phyloP scores from a whole-genome alignment of 768 basidiomycete genomes.

The Phaeolepiota aurea region DNA sequence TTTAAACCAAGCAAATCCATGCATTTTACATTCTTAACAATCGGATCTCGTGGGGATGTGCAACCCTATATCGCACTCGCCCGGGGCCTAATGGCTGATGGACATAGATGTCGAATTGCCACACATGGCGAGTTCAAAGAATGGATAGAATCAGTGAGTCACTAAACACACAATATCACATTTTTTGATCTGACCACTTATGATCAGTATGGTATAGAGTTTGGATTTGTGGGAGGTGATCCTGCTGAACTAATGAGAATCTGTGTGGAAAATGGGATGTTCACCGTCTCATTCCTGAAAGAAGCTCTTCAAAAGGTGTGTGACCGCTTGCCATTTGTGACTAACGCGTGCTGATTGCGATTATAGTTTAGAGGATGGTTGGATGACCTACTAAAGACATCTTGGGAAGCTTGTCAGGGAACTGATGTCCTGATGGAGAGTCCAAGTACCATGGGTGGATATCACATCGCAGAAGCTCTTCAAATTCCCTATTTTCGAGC shows the following conservation, averaged over 20 bases:
- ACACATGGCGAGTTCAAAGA: constrained; percentile 92
- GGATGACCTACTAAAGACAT: constrained; percentile 89
- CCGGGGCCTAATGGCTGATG: constrained; percentile 85
- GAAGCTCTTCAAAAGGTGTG: constrained; percentile 78
- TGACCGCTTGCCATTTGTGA: no score
- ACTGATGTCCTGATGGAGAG: constrained; percentile 93
- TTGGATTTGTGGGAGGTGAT: constrained; percentile 90
- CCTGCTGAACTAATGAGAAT: constrained; percentile 97
- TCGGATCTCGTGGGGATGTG: constrained; percentile 94
- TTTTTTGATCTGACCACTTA: constrained; percentile 4
- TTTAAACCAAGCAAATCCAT: constrained; percentile 86
- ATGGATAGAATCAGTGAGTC: constrained; percentile 89
- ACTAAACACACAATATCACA: constrained; percentile 3
- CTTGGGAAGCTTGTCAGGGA: constrained; percentile 94
- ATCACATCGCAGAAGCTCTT: constrained; percentile 94
- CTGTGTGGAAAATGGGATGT: constrained; percentile 96
- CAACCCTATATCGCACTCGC: constrained; percentile 97
- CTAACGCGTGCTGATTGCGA: no score
- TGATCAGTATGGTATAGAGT: constrained; percentile 90
- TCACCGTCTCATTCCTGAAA: constrained; percentile 90
- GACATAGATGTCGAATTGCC: constrained; percentile 85
- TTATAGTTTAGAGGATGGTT: constrained; percentile 92
- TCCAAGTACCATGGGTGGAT: constrained; percentile 95
- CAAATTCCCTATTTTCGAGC: constrained; percentile 91
- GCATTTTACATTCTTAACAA: constrained; percentile 90